Base-by-base conservation (phyloP, 2,329 filamentous ascomycete species). In the Xylaria hypoxylon region DNA sequence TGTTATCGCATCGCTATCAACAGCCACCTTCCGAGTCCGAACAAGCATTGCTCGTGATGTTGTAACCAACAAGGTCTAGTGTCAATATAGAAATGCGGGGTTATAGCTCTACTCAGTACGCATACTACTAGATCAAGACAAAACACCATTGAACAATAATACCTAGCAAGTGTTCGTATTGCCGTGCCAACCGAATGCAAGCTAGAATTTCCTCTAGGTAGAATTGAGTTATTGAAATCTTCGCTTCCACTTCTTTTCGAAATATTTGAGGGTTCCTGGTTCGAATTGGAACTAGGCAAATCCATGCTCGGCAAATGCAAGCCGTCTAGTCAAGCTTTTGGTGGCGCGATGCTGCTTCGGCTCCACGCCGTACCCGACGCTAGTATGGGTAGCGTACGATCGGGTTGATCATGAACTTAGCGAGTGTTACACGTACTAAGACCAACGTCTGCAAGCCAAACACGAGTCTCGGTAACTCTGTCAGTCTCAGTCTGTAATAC, bases 11-110 rank as follows among this genome's bases (percentile, higher is more conserved):
- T 22, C 52, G 33, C 63, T 62, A 67, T 64, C 65, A 55, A 35
- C 50, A 50, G 17, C 61, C 58, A 69, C 68, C 68, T 69, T 68
- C 68, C 68, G 24, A 65, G 64, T 69, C 59, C 11, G 68, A 68
- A 47, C 59, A 65, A 64, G 64, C 55, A 59, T 59, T 58, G 45
- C 26, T 53, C 33, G 26, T 28, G 35, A 58, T 26, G 35, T 13
- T 1, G 35, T 31, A 40, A 31, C 61, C 40, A 59, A 62, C 45
- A 40, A 51, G 52, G 53, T 28, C 53, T 56, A 62, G 61, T 33
- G 45, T 47, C 24, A 19, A 53, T 38, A 42, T 26, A 22, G 38
- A 61, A 60, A 58, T 63, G 66, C 66, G 66, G 66, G 66, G 66
- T 66, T 58, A 24, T 28, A 17, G 48, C 42, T 59, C 56, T 26